Base-by-base conservation (phyloP, 441 rosid species). In the Macaranga tanarius region DNA sequence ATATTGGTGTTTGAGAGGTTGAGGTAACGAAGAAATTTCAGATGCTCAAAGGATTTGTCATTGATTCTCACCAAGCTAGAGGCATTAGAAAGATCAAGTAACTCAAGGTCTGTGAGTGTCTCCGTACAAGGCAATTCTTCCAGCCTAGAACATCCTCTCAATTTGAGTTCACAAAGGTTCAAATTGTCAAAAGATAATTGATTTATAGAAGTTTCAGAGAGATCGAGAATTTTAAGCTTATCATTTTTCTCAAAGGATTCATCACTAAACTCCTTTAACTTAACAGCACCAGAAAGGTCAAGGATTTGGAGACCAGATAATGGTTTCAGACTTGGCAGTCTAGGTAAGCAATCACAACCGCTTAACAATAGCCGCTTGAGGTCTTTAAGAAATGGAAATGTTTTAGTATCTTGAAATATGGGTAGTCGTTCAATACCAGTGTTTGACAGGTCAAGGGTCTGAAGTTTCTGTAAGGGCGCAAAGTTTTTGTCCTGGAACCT, bases 261-360 rank as follows among this genome's bases (percentile, higher is more conserved):
- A 75, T 79, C 80, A 12, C 65, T 73, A 38, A 87, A 75, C 68
- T 83, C 78, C 67, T 56, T 65, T 42, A 85, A 66, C 26, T 68
- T 65, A 12, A 23, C 67, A 58, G 85, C 69, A 44, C 84, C 89
- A 0, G 88, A 84, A 74, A 85, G 86, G 82, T 82, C 82, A 56
- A 89, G 81, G 71, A 85, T 77, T 68, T 85, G 87, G 22, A 88
- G 86, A 55, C 73, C 73, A 25, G 85, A 26, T 66, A 85, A 73
- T 16, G 74, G 52, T 66, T 79, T 74, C 63, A 84, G 75, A 62
- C 63, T 69, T 60, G 88, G 88, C 66, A 86, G 17, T 50, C 72
- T 72, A 25, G 58, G 28, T 58, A 88, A 76, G 22, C 13, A 45
- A 23, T 47, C 16, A 67, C 92, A 88, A 74, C 82, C 77, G 25